A percentile compares a stretch with the other conserved stretches of the same genome.
These are phyloP conservation scores for Casuarina glauca DNA, from an alignment of 306 rosid species.

Conservation along the genomic window DNA sequence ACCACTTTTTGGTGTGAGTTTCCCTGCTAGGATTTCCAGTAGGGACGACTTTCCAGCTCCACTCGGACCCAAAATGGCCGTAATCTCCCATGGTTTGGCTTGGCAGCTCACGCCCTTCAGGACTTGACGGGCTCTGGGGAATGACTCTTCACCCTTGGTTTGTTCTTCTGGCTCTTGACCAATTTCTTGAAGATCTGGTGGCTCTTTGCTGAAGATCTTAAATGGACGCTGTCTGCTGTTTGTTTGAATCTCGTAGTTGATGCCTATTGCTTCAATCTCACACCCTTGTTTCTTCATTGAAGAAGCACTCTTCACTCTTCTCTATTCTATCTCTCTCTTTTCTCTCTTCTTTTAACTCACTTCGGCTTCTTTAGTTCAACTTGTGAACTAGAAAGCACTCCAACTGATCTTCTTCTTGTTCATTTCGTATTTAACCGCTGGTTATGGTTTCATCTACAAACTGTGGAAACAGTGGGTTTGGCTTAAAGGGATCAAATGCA, in stretches of 20 bases:
- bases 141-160: constrained; percentile 29
- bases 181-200: constrained; percentile 24
- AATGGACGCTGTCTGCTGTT: constrained; percentile 45
- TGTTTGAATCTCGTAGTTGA: constrained; percentile 61
- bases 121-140: constrained; percentile 50
- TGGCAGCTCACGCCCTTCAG: constrained; percentile 58
- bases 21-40: constrained; percentile 85
- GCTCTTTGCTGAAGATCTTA: constrained; percentile 46
- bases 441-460: constrained; percentile 35
- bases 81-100: constrained; percentile 78
- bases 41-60: constrained; percentile 94
- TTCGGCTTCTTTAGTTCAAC: constrained; percentile 22
- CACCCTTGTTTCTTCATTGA: constrained; percentile 76
- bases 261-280: constrained; percentile 76
- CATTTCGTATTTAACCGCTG: constrained; percentile 22
- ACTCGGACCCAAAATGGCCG: constrained; percentile 93
- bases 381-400: neutral
- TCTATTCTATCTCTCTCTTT: neutral
- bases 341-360: constrained; percentile 13
- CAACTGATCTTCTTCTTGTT: constrained; percentile 32
- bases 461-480: constrained; percentile 36
- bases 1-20: constrained; percentile 56
- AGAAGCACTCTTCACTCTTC: constrained; percentile 14
- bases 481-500: constrained; percentile 21
- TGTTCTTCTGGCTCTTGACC: constrained; percentile 33